Percentiles rank a stretch among this genome's conserved stretches.
These are phyloP conservation scores for Pleurotus eryngii DNA, from an alignment of 768 basidiomycete genomes.

Conservation along the genomic window DNA sequence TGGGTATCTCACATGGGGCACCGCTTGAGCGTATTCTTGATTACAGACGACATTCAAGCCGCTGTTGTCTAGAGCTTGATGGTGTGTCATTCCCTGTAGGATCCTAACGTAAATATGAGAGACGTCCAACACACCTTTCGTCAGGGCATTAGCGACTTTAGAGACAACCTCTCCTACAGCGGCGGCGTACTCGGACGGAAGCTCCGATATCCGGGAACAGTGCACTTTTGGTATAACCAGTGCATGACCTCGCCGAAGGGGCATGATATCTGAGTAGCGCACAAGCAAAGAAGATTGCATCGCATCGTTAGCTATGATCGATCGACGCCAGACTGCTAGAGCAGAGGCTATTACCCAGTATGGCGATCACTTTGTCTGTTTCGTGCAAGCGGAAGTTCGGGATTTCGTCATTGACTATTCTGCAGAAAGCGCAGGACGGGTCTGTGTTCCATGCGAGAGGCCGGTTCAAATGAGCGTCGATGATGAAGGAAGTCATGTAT, in stretches of 20 bases:
- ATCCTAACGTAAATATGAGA: neutral
- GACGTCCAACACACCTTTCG: conserved; percentile 41
- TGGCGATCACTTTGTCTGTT: conserved; percentile 58
- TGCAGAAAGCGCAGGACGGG: conserved; percentile 59
- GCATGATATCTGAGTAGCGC: conserved; percentile 53
- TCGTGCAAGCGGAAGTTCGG: conserved; percentile 55
- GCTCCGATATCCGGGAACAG: conserved; percentile 58
- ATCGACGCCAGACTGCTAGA: conserved; percentile 4
- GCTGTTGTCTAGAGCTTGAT: conserved; percentile 56
- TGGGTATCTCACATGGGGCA: conserved; percentile 57
- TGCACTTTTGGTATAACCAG: conserved; percentile 71
- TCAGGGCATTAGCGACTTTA: conserved; percentile 59
- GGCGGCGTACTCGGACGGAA: conserved; percentile 56
- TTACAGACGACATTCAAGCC: conserved; percentile 76
- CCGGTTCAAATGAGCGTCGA: conserved; percentile 55
- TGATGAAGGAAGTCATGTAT: conserved; percentile 72
- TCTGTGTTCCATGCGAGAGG: conserved; percentile 46
- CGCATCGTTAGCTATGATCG: neutral
- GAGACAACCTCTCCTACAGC: conserved; percentile 58
- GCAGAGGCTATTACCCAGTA: conserved; percentile 44
- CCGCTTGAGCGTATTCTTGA: conserved; percentile 79
- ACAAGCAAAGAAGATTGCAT: too few species aligned
- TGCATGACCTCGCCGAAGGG: conserved; percentile 63
- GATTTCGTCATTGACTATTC: conserved; percentile 50
- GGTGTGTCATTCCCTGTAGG: neutral